A percentile compares a stretch with the other conserved stretches of the same genome.
Evolutionary conservation across 1,139 yeast genomes (phyloP).

Genomic region (Taphrina flavorubra): DNA sequence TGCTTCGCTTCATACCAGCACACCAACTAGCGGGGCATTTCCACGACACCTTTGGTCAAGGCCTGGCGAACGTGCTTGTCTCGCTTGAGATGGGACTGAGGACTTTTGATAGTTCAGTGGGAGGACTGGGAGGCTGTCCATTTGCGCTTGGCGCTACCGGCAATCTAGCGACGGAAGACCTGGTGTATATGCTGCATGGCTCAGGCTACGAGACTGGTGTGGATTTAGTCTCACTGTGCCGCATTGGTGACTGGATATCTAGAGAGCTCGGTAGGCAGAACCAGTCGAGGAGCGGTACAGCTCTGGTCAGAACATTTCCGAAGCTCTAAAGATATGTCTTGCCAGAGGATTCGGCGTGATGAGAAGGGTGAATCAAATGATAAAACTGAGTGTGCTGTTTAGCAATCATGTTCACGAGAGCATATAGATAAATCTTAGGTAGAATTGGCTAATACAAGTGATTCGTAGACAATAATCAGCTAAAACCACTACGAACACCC

Average conservation of each 20-base stretch:
- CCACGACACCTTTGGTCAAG: conserved; percentile 54
- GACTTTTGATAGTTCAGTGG: conserved; percentile 51
- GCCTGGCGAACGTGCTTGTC: conserved; percentile 51
- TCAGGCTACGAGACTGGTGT: conserved; percentile 52
- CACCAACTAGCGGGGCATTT: conserved; percentile 52
- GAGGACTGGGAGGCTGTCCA: conserved; percentile 54
- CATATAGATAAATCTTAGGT: too few species aligned
- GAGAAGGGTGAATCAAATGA: too few species aligned
- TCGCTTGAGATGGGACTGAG: conserved; percentile 52
- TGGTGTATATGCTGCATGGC: conserved; percentile 52
- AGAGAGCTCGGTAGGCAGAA: conserved; percentile 48
- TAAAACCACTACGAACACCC: too few species aligned
- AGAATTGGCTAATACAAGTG: too few species aligned
- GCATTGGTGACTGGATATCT: conserved; percentile 52
- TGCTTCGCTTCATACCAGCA: conserved; percentile 48
- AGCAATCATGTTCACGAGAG: too few species aligned
- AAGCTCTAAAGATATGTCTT: too few species aligned
- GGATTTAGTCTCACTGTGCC: conserved; percentile 49
- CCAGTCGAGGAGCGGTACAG: conserved; percentile 51
- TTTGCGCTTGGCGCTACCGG: conserved; percentile 54
- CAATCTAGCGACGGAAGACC: conserved; percentile 53
- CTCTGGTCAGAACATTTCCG: conserved; percentile 43
- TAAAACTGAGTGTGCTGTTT: too few species aligned
- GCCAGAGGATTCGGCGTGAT: too few species aligned
- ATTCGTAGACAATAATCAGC: too few species aligned